Conservation (phyloP, 345 rosid species). For the Aurinia saxatilis region DNA sequence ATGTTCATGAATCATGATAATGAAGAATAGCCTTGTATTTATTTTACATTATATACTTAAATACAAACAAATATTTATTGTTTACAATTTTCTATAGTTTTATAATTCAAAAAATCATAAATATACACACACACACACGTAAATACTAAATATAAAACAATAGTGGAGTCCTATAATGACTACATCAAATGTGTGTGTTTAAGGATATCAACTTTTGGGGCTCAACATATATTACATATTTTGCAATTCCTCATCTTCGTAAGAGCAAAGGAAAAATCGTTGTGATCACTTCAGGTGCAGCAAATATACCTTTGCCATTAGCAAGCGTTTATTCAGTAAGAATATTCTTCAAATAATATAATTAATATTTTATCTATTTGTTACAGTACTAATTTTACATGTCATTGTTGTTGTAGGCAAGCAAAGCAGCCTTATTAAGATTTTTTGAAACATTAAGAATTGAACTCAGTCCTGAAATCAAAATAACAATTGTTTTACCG, state of each 20-base stretch:
- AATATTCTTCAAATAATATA: not conserved
- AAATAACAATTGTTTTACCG: conserved; percentile 41
- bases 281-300: conserved; percentile 24
- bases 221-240: conserved; percentile 29
- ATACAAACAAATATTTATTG: too few relatives aligned
- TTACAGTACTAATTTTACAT: too few relatives aligned
- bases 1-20: too few relatives aligned
- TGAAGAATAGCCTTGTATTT: too few relatives aligned
- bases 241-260: conserved; percentile 42
- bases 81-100: too few relatives aligned
- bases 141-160: too few relatives aligned
- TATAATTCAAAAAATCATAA: too few relatives aligned
- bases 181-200: not conserved
- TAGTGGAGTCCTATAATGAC: not conserved
- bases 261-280: conserved; percentile 43
- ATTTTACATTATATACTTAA: too few relatives aligned
- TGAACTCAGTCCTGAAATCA: conserved; percentile 41
- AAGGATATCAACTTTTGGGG: conserved; percentile 55
- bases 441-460: conserved; percentile 41
- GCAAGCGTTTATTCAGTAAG: conserved; percentile 34
- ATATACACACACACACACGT: too few relatives aligned
- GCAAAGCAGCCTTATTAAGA: conserved; percentile 43
- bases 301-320: conserved; percentile 23
- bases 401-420: conserved; percentile 28
- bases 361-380: not conserved